Percentiles rank a stretch among this genome's conserved stretches.
phyloP scores from a whole-genome alignment of 352 stramenopile species.

The Phytopythium oedochilum region DNA sequence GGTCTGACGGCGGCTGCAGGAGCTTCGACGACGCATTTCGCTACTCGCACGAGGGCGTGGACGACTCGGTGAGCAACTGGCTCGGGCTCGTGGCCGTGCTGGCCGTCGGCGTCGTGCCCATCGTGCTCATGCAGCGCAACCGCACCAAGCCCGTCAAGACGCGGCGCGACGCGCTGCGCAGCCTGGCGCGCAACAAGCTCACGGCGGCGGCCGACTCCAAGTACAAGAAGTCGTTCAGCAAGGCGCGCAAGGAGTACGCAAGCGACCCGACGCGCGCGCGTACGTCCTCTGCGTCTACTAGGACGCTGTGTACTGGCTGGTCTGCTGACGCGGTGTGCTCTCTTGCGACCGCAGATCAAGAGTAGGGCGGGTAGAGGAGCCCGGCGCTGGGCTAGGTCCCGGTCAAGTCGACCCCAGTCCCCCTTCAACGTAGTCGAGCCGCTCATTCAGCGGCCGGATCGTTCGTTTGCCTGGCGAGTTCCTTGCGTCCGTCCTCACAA shows the following conservation, averaged over 20 bases:
- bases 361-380: not conserved
- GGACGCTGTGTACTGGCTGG: not conserved
- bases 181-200: slow-evolving; percentile 72
- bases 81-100: slow-evolving; percentile 53
- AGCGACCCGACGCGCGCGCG: slow-evolving; percentile 29
- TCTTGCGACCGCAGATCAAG: not conserved
- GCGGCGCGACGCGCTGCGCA: slow-evolving; percentile 66
- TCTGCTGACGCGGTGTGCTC: not conserved
- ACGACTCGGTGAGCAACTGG: slow-evolving; percentile 73
- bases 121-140: slow-evolving; percentile 71
- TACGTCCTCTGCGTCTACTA: slow-evolving; percentile 6
- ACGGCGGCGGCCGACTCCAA: slow-evolving; percentile 41
- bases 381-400: too few relatives aligned
- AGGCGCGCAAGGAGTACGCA: slow-evolving; percentile 47
- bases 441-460: too few relatives aligned
- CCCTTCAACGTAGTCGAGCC: too few relatives aligned
- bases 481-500: too few relatives aligned
- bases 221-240: slow-evolving; percentile 37
- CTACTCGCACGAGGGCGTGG: slow-evolving; percentile 58
- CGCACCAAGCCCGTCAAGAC: slow-evolving; percentile 68
- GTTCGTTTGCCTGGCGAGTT: too few relatives aligned
- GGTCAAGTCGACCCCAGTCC: too few relatives aligned
- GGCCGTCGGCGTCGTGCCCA: slow-evolving; percentile 45
- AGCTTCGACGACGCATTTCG: slow-evolving; percentile 77
- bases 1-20: slow-evolving; percentile 15